Conservation (phyloP, 192 early-diverging fungal genomes). For the Lunasporangiospora selenospora region DNA sequence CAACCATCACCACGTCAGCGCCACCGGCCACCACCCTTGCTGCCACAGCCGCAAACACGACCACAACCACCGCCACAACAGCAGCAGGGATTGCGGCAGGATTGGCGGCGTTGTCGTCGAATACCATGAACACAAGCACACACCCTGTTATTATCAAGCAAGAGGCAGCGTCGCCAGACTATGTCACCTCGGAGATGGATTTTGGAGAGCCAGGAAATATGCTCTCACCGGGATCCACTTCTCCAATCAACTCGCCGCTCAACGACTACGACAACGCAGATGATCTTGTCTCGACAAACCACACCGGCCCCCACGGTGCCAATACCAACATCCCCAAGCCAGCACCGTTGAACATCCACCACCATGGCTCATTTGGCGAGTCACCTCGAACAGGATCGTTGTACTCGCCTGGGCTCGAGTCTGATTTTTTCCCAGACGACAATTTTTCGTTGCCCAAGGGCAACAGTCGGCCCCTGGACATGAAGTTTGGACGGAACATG, state of each 20-base stretch:
- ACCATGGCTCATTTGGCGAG: conserved; percentile 22
- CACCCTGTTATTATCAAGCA: conserved; percentile 45
- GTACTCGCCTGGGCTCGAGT: conserved; percentile 25
- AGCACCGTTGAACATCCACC: conserved; percentile 15
- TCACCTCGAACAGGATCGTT: conserved; percentile 24
- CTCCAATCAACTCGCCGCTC: conserved; percentile 35
- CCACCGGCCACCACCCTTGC: too few relatives aligned
- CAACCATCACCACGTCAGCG: too few relatives aligned
- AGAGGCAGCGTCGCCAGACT: conserved; percentile 27
- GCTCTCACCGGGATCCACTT: conserved; percentile 30
- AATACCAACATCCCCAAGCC: conserved; percentile 10
- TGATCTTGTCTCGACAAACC: conserved; percentile 19
- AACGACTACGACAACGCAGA: conserved; percentile 36
- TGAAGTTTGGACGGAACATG: conserved; percentile 24
- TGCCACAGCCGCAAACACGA: too few relatives aligned
- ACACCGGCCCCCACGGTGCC: conserved; percentile 3
- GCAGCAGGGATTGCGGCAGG: too few relatives aligned
- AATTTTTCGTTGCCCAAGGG: conserved; percentile 18
- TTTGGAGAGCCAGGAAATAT: conserved; percentile 32
- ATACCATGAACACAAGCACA: too few relatives aligned
- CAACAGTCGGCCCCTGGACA: conserved; percentile 15
- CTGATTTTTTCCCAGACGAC: conserved; percentile 9
- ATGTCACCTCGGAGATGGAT: conserved; percentile 27
- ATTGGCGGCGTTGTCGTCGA: too few relatives aligned
- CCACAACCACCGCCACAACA: too few relatives aligned